Evolutionary conservation across 1,139 yeast genomes (phyloP).

Genomic region (Magnusiomyces ingens): DNA sequence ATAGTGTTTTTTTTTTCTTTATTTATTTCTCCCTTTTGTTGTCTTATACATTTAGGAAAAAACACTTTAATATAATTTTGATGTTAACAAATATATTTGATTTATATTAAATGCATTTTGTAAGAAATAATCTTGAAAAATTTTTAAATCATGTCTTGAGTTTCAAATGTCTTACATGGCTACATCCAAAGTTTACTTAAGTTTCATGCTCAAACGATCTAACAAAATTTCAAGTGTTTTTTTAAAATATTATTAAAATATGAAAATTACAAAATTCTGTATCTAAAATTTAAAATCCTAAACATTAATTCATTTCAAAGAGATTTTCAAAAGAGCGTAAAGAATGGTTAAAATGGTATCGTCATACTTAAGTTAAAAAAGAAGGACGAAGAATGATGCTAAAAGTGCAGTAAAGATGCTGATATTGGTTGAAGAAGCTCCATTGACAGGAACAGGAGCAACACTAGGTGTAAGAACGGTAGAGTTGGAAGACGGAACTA

Average conservation of each 20-base stretch:
- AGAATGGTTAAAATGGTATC: not conserved
- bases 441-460: not conserved
- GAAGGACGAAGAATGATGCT: not conserved
- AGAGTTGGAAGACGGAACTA: not conserved
- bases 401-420: slow-evolving; percentile 1
- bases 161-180: too few relatives aligned
- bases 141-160: too few relatives aligned
- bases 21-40: too few relatives aligned
- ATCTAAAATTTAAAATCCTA: slow-evolving; percentile 1
- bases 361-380: not conserved
- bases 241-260: not conserved
- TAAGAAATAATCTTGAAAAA: too few relatives aligned
- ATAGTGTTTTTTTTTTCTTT: too few relatives aligned
- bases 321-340: not conserved
- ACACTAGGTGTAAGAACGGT: not conserved
- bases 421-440: not conserved
- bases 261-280: not conserved
- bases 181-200: too few relatives aligned
- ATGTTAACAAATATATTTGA: too few relatives aligned
- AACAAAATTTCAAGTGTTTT: too few relatives aligned
- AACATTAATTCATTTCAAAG: slow-evolving; percentile 4
- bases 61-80: not conserved
- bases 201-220: too few relatives aligned
- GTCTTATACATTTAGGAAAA: not conserved
- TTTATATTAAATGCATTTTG: too few relatives aligned